phyloP scores from a whole-genome alignment of 176 grass and related monocot genomes.

The Bolboschoenus planiculmis region DNA sequence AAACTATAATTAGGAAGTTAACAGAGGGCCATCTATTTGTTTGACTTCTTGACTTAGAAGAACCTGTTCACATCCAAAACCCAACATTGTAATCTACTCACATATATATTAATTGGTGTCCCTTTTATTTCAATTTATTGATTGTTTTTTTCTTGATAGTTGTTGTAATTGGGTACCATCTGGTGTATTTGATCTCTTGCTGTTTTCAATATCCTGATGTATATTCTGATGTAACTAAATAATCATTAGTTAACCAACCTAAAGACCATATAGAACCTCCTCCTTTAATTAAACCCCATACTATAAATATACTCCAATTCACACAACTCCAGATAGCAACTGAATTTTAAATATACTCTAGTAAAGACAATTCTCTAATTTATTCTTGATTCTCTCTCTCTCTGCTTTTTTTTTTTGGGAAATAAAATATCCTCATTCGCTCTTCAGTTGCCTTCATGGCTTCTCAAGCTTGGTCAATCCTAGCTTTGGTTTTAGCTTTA shows the following conservation, averaged over 20 bases:
- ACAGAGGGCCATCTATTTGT: too few species aligned
- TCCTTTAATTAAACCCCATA: too few species aligned
- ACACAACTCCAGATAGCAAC: not conserved
- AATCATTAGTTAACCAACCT: not conserved
- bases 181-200: not conserved
- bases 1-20: too few species aligned
- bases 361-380: not conserved
- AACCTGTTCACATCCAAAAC: too few species aligned
- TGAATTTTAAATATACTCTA: too few species aligned
- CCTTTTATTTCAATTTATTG: not conserved
- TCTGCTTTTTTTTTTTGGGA: too few species aligned
- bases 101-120: too few species aligned
- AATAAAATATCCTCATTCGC: too few species aligned
- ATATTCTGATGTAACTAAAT: not conserved
- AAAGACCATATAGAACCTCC: not conserved
- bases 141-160: not conserved
- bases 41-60: too few species aligned
- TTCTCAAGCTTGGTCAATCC: not conserved
- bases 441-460: too few species aligned
- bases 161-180: not conserved
- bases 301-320: constrained; percentile 7
- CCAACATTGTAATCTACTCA: too few species aligned
- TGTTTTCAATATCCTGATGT: not conserved
- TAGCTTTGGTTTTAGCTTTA: not conserved
- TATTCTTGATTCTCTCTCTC: not conserved